These are phyloP conservation scores for Termitomyces sp. DNA, from an alignment of 768 basidiomycete genomes.

Conservation along the genomic window DNA sequence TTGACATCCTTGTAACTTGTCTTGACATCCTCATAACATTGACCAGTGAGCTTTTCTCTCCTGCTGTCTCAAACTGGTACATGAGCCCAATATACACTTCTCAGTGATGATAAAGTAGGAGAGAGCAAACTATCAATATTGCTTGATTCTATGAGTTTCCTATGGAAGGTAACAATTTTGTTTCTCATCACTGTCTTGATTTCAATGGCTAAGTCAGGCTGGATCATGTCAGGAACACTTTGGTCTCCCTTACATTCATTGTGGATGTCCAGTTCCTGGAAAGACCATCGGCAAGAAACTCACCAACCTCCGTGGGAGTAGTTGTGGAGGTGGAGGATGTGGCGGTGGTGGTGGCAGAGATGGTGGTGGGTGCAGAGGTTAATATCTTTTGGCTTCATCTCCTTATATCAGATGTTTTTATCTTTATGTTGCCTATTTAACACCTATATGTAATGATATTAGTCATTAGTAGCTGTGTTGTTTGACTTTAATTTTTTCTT, in stretches of 20 bases:
- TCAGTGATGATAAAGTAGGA: too few species aligned
- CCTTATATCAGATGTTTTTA: neutral
- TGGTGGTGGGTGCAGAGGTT: too few species aligned
- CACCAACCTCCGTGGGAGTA: conserved; percentile 20
- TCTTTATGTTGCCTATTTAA: neutral
- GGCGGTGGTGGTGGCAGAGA: neutral
- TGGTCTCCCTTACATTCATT: conserved; percentile 50
- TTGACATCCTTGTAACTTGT: too few species aligned
- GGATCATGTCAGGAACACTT: conserved; percentile 40
- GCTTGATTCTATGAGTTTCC: conserved; percentile 39
- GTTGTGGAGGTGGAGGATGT: neutral
- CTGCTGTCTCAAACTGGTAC: neutral
- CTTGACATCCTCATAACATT: too few species aligned
- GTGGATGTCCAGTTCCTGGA: conserved; percentile 54
- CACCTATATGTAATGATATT: neutral
- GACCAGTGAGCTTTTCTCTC: conserved; percentile 47
- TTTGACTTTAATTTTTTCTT: neutral
- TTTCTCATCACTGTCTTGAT: neutral
- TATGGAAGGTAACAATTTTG: conserved; percentile 16
- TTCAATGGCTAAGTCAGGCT: too few species aligned
- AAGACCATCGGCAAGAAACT: conserved; percentile 41
- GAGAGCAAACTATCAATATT: conserved; percentile 38
- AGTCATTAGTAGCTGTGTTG: neutral
- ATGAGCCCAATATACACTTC: too few species aligned
- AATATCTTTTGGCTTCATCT: neutral